A percentile compares a stretch with the other conserved stretches of the same genome.
Evolutionary conservation across 1,284 basidiomycete genomes (phyloP).

Genomic region (Puccinia triticina): DNA sequence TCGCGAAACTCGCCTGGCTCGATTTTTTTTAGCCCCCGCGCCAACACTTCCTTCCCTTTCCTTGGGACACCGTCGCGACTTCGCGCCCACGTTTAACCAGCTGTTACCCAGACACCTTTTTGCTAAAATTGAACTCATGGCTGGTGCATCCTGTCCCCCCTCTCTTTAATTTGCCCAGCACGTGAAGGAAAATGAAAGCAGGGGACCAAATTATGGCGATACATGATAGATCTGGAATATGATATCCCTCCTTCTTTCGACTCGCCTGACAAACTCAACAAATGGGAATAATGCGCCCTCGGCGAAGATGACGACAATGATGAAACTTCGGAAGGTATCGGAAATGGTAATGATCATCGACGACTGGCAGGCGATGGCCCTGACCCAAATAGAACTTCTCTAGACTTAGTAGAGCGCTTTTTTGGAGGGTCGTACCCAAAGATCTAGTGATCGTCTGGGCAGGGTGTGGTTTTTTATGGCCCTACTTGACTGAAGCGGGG

Average conservation of each 20-base stretch:
- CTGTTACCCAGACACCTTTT: not conserved
- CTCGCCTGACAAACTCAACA: conserved; percentile 28
- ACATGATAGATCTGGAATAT: conserved; percentile 34
- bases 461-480: no score
- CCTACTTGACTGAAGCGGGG: no score
- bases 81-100: not conserved
- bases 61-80: not conserved
- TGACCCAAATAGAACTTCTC: not conserved
- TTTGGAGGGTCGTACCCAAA: no score
- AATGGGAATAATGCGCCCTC: not conserved
- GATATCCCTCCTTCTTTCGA: conserved; percentile 35
- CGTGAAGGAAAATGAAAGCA: no score
- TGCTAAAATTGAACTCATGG: not conserved
- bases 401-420: no score
- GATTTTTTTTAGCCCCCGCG: not conserved
- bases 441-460: no score
- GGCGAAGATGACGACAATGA: conserved; percentile 24
- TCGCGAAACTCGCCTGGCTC: conserved; percentile 21
- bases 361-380: no score
- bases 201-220: not conserved
- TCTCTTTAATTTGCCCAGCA: no score
- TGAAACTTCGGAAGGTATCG: no score
- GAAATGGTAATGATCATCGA: not conserved
- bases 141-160: not conserved
- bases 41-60: not conserved